Percentiles rank a stretch among this genome's conserved stretches.
Conservation (phyloP, 495 filamentous ascomycete species). For the Neurospora sp. region DNA sequence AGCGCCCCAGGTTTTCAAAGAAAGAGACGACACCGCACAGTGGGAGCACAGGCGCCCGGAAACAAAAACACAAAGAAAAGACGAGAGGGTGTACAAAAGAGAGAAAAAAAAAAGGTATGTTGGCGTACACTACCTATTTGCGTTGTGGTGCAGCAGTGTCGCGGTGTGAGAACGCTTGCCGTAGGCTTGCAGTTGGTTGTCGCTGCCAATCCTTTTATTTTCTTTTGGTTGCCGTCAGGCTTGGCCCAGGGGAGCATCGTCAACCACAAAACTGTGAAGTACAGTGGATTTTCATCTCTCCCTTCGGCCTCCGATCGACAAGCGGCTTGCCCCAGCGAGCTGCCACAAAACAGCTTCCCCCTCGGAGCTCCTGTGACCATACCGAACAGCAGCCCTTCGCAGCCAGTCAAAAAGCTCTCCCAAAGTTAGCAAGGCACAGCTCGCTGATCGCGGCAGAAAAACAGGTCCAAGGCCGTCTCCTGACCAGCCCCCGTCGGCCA, state of each 20-base stretch:
- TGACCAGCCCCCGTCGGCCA: constrained; percentile 11
- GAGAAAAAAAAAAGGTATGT: background rate
- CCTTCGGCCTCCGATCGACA: constrained; percentile 13
- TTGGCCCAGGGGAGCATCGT: background rate
- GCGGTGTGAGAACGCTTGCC: background rate
- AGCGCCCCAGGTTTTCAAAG: background rate
- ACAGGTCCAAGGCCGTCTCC: constrained; percentile 14
- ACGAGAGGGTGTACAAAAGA: background rate
- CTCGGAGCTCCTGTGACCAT: constrained; percentile 10
- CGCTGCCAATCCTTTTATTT: background rate
- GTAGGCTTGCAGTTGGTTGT: background rate
- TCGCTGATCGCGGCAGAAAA: constrained; percentile 26
- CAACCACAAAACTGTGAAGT: background rate
- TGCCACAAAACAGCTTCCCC: constrained; percentile 10
- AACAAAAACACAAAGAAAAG: background rate
- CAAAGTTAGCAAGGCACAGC: constrained; percentile 15
- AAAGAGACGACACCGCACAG: background rate
- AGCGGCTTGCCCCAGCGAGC: constrained; percentile 12
- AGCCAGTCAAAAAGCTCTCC: constrained; percentile 6
- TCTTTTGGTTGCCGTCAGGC: background rate
- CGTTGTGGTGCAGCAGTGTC: background rate
- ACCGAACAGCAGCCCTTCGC: constrained; percentile 7
- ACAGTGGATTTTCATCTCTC: background rate
- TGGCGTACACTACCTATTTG: background rate
- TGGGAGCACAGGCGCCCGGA: background rate